These are phyloP conservation scores for Angophora floribunda DNA, from an alignment of 345 rosid genomes.

Conservation along the genomic window DNA sequence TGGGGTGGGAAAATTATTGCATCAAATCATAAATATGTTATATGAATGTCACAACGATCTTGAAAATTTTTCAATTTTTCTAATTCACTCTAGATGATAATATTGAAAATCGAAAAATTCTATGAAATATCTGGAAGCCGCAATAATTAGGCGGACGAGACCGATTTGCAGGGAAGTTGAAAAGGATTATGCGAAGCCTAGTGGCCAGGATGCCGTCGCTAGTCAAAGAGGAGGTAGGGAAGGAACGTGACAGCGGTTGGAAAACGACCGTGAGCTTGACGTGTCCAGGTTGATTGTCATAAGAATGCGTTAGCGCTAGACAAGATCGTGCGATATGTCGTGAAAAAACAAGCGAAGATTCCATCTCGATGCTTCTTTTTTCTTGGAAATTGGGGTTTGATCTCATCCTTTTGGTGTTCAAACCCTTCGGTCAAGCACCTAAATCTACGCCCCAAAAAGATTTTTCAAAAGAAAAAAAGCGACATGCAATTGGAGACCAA, in stretches of 20 bases:
- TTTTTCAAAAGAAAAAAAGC: too few species aligned
- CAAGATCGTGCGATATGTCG: not conserved
- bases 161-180: too few species aligned
- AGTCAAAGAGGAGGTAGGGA: not conserved
- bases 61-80: too few species aligned
- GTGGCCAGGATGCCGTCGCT: not conserved
- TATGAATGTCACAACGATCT: too few species aligned
- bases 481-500: not conserved
- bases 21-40: too few species aligned
- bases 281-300: not conserved
- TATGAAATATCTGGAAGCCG: too few species aligned
- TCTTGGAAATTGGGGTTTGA: not conserved
- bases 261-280: not conserved
- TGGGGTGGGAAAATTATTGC: too few species aligned
- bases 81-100: too few species aligned
- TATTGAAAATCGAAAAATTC: too few species aligned
- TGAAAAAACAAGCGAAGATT: not conserved
- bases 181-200: too few species aligned
- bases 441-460: too few species aligned
- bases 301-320: not conserved
- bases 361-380: not conserved
- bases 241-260: not conserved
- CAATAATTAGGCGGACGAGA: too few species aligned
- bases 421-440: not conserved
- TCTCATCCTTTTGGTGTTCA: not conserved